Base-by-base conservation (phyloP, 2,329 filamentous ascomycete species). In the Talaromyces sp. region DNA sequence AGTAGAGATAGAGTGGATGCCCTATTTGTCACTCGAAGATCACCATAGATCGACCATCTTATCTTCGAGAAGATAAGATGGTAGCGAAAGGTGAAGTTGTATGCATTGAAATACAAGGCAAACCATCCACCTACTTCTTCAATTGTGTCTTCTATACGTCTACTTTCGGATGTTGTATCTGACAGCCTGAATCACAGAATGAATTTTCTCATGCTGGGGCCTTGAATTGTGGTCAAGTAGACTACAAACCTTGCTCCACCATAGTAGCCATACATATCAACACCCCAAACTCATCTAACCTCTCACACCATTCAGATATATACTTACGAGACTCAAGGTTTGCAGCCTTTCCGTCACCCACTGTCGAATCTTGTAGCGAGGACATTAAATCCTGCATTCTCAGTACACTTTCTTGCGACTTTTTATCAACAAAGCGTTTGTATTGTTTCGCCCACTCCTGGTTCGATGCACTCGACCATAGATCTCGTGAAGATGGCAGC, bases 181-280 rank as follows among this genome's bases (percentile, higher is more conserved):
- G n/a, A 25, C 4, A 25, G 45, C 22, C 19, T 15, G 10, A 15
- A 25, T 25, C 19, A 15, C 10, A 11, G 4, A 6, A 25, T 22
- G 22, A 22, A 22, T 22, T 22, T 22, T 47, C 9, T 22, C 8
- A 19, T 47, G n/a, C 15, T 25, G 13, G 47, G 43, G 22, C 6
- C 13, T 13, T 9, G 3, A 9, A 9, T 17, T 7, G 8, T 31
- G 45, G 15, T 50, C 22, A 7, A 27, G 3, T 17, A 27, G 47
- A 22, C 50, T 56, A 56, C 15, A 56, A 37, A 22, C 58, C 58
- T 13, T 47, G 43, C 27, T 41, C 58, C 41, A 61, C 22, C 58
- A 61, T 61, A 13, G 58, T 49, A 61, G 58, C 58, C 58, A 61
- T 61, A 41, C 58, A 61, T 8, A 62, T 22, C 45, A 62, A 22